phyloP scores from a whole-genome alignment of 2,329 filamentous ascomycete genomes.

The Helotiales sp. region DNA sequence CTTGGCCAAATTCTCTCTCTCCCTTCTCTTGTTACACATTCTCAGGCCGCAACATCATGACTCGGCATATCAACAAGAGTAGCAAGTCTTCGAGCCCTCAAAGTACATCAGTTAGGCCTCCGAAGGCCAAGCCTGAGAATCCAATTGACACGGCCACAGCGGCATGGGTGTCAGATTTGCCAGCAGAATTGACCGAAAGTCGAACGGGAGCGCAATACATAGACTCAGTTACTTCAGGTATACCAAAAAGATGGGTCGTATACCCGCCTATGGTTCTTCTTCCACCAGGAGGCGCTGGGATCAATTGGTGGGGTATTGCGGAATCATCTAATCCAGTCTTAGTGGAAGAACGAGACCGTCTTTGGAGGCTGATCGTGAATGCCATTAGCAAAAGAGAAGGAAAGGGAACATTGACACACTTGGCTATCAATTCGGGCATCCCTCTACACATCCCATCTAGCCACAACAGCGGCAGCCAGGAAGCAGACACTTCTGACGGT shows the following conservation, averaged over 20 bases:
- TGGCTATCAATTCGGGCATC: slow-evolving; percentile 63
- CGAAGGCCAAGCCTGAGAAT: slow-evolving; percentile 37
- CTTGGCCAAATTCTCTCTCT: too few species aligned
- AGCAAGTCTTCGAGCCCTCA: background rate
- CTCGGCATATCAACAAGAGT: background rate
- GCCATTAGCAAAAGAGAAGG: slow-evolving; percentile 44
- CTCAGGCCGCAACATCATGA: background rate
- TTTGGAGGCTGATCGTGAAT: slow-evolving; percentile 53
- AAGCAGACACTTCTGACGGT: slow-evolving; percentile 13
- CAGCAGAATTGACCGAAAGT: slow-evolving; percentile 14
- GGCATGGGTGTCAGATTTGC: slow-evolving; percentile 37
- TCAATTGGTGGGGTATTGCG: slow-evolving; percentile 24
- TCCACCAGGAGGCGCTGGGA: slow-evolving; percentile 59
- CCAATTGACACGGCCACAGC: slow-evolving; percentile 39
- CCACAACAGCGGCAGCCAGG: background rate
- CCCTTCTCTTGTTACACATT: background rate
- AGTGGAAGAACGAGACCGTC: slow-evolving; percentile 15
- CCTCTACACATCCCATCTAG: slow-evolving; percentile 41
- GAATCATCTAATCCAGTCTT: background rate
- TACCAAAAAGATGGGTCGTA: slow-evolving; percentile 57
- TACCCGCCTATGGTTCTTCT: slow-evolving; percentile 64
- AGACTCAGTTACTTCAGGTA: slow-evolving; percentile 15
- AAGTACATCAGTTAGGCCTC: slow-evolving; percentile 6
- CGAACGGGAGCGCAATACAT: slow-evolving; percentile 16
- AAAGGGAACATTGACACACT: slow-evolving; percentile 49